Evolutionary conservation across 176 grass and related monocot genomes (phyloP).

Genomic region (Leersia perrieri): DNA sequence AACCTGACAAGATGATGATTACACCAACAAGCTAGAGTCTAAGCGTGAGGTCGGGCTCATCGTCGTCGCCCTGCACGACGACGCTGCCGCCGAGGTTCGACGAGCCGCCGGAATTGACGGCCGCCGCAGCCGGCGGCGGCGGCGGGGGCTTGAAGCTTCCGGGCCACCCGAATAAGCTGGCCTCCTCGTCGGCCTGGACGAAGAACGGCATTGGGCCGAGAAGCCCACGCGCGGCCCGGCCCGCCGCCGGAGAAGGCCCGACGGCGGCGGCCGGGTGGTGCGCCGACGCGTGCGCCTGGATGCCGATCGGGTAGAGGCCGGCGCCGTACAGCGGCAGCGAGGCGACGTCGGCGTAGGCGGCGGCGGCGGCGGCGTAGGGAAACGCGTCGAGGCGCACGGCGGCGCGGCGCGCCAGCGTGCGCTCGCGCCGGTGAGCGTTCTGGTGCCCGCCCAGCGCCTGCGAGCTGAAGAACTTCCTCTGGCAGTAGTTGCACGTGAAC

Average conservation of each 20-base stretch:
- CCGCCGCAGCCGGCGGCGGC: not conserved
- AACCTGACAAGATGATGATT: not conserved
- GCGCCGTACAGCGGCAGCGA: slow-evolving; percentile 71
- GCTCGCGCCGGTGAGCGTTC: slow-evolving; percentile 71
- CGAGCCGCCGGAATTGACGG: slow-evolving; percentile 10
- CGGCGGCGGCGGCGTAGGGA: slow-evolving; percentile 48
- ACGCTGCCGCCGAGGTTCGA: not conserved
- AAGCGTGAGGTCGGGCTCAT: slow-evolving; percentile 78
- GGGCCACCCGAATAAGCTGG: slow-evolving; percentile 56
- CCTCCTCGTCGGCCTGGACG: slow-evolving; percentile 41
- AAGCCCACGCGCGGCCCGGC: slow-evolving; percentile 23
- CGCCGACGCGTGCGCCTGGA: slow-evolving; percentile 62
- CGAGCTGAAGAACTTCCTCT: slow-evolving; percentile 84
- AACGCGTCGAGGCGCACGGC: slow-evolving; percentile 46
- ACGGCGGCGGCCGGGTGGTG: slow-evolving; percentile 18
- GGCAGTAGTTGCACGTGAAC: slow-evolving; percentile 81
- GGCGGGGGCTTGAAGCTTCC: slow-evolving; percentile 50
- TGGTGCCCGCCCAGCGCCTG: slow-evolving; percentile 80
- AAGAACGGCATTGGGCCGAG: slow-evolving; percentile 55
- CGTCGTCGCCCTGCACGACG: slow-evolving; percentile 39
- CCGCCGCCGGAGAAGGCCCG: no score
- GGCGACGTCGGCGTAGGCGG: slow-evolving; percentile 55
- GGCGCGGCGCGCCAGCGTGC: slow-evolving; percentile 59
- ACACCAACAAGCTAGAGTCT: slow-evolving; percentile 41
- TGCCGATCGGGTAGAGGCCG: slow-evolving; percentile 52